Percentiles rank a stretch among this genome's conserved stretches.
phyloP scores from a whole-genome alignment of 306 rosid species.

The Purshia tridentata region DNA sequence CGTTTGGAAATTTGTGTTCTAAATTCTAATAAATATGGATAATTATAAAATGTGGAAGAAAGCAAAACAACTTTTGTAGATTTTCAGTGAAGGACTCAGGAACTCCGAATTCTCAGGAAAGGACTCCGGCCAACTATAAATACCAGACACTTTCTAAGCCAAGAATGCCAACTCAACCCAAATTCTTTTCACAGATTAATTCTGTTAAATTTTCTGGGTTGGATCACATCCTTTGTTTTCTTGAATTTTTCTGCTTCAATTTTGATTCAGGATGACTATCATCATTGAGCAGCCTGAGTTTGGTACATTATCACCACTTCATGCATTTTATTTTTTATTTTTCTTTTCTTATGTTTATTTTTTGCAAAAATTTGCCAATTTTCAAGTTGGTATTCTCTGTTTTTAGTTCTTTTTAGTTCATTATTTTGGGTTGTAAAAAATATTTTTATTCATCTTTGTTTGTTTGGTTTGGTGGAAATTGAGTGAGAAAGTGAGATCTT shows the following conservation, averaged over 20 bases:
- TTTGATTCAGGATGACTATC: slow-evolving; percentile 55
- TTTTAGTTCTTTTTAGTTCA: not conserved
- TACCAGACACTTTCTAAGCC: slow-evolving; percentile 19
- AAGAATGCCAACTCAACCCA: slow-evolving; percentile 22
- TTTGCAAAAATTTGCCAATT: not conserved
- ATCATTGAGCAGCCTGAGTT: slow-evolving; percentile 44
- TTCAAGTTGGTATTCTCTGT: not conserved
- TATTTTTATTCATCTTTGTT: not conserved
- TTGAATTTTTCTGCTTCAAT: not conserved
- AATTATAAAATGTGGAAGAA: not conserved
- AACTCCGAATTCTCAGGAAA: slow-evolving; percentile 71
- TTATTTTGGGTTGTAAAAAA: not conserved
- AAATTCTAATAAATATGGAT: too few relatives aligned
- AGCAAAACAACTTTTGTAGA: slow-evolving; percentile 22
- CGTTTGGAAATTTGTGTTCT: not conserved
- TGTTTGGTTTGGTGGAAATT: not conserved
- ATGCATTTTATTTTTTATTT: too few relatives aligned
- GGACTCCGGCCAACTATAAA: slow-evolving; percentile 89
- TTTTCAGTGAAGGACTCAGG: slow-evolving; percentile 69
- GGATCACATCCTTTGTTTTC: not conserved
- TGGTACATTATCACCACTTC: slow-evolving; percentile 35
- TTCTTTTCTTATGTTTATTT: not conserved
- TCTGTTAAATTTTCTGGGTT: not conserved
- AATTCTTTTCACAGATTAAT: not conserved
- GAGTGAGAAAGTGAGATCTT: not conserved